Evolutionary conservation across 176 grass and related monocot species (phyloP), one percentile per base, ranked within the genome.

Genomic region (Musa itinerans): DNA sequence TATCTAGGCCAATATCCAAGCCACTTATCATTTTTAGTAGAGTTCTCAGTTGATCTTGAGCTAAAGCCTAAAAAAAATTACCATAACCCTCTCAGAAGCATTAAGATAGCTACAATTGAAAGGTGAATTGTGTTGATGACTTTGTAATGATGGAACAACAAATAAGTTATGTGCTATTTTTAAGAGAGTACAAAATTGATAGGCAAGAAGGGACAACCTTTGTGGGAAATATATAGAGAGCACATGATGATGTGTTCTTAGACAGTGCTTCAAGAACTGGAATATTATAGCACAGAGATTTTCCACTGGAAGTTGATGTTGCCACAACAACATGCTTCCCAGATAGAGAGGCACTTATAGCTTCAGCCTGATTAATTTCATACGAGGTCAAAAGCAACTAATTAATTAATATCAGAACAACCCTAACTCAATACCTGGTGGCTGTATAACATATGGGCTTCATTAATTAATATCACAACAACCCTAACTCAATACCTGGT

Each of bases 221-320:
- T 80, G 88, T 97, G 10, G 94, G 94, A 78, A 97, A 97, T 84
- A 97, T 90, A 75, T 97, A 97, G 26, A 97, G 80, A 82, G 94
- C 90, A 80, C 88, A 97, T 2, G 90, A 76, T 69, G 65, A 57
- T 56, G 49, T 77, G 63, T 76, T 84, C 74, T 85, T 72, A 65
- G 86, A 93, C 29, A 97, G 86, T 81, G 84, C 83, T 87, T 97
- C 88, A 52, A 97, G 80, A 80, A 97, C 83, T 68, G 94, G 94
- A 84, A 93, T 64, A 79, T 97, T 97, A 74, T 97, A 97, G 56
- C 94, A 97, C 59, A 97, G 65, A 87, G 94, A 97, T 76, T 97
- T 97, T 68, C 94, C 94, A 67, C 94, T 97, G 54, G 94, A 97
- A 70, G 94, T 93, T 78, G 94, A 97, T 75, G 94, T 97, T 86